phyloP scores from a whole-genome alignment of 1,284 basidiomycete species.

The Golubevia pallescens region DNA sequence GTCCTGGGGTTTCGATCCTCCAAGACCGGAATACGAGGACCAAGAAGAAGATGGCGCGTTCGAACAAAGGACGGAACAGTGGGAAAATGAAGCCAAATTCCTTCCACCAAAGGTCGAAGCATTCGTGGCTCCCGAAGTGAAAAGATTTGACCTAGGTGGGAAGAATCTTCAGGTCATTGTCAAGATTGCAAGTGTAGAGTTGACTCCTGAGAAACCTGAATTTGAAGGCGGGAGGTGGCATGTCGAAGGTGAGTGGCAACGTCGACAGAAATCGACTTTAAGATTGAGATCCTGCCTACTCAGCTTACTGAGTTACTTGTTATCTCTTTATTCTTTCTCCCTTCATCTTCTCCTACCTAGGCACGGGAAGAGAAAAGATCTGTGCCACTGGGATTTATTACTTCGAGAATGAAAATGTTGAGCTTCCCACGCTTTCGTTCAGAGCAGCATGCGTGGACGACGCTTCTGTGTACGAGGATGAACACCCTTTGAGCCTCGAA shows the following conservation, averaged over 20 bases:
- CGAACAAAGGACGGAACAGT: neutral
- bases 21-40: slow-evolving; percentile 5
- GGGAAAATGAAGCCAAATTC: neutral
- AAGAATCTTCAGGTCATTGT: slow-evolving; percentile 68
- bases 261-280: neutral
- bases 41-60: slow-evolving; percentile 2
- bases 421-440: slow-evolving; percentile 17
- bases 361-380: slow-evolving; percentile 8
- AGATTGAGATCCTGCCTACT: neutral
- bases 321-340: neutral
- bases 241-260: slow-evolving; percentile 65
- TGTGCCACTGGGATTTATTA: slow-evolving; percentile 40
- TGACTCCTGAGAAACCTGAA: slow-evolving; percentile 67
- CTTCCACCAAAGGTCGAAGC: neutral
- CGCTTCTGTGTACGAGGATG: slow-evolving; percentile 7
- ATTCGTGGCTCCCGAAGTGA: neutral
- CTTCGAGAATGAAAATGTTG: slow-evolving; percentile 28
- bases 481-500: neutral
- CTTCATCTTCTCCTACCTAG: neutral
- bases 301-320: neutral
- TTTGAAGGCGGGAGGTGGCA: slow-evolving; percentile 69
- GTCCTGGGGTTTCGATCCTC: neutral
- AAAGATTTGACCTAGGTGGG: slow-evolving; percentile 52
- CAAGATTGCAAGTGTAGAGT: slow-evolving; percentile 66
- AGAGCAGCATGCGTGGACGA: slow-evolving; percentile 11